phyloP scores from a whole-genome alignment of 352 stramenopile genomes.

The Globisporangium carolinianum region DNA sequence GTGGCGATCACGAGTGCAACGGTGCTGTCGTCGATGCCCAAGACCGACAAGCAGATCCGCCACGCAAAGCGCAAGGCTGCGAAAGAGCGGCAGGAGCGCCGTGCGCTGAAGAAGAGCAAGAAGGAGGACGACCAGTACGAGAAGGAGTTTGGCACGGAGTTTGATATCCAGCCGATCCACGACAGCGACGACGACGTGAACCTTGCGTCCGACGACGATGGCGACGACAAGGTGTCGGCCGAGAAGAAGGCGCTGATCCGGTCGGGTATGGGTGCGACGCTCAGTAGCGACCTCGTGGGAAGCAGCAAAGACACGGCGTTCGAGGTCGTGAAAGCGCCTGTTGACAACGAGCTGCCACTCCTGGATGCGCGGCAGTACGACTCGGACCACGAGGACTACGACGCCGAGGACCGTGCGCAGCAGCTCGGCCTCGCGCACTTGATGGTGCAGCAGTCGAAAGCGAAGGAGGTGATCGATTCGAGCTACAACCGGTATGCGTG shows the following conservation, averaged over 20 bases:
- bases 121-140: constrained; percentile 84
- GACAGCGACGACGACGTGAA: constrained; percentile 30
- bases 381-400: constrained; percentile 96
- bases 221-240: constrained; percentile 48
- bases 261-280: constrained; percentile 71
- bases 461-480: constrained; percentile 97
- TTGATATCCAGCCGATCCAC: constrained; percentile 43
- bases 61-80: constrained; percentile 96
- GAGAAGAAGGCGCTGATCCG: constrained; percentile 83
- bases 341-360: constrained; percentile 35
- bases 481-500: constrained; percentile 99
- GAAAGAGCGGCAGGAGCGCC: constrained; percentile 87
- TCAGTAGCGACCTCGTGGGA: constrained; percentile 20
- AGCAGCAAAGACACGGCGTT: constrained; percentile 22
- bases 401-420: constrained; percentile 94
- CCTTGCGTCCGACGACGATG: constrained; percentile 34
- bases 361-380: constrained; percentile 92
- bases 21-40: constrained; percentile 86
- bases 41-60: constrained; percentile 98
- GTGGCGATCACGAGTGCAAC: constrained; percentile 25
- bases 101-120: constrained; percentile 64
- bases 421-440: constrained; percentile 97
- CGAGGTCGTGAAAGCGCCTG: constrained; percentile 40
- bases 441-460: constrained; percentile 96
- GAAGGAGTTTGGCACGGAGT: constrained; percentile 66